Conservation (phyloP, 495 filamentous ascomycete genomes). For the Talaromyces stipitatus region DNA sequence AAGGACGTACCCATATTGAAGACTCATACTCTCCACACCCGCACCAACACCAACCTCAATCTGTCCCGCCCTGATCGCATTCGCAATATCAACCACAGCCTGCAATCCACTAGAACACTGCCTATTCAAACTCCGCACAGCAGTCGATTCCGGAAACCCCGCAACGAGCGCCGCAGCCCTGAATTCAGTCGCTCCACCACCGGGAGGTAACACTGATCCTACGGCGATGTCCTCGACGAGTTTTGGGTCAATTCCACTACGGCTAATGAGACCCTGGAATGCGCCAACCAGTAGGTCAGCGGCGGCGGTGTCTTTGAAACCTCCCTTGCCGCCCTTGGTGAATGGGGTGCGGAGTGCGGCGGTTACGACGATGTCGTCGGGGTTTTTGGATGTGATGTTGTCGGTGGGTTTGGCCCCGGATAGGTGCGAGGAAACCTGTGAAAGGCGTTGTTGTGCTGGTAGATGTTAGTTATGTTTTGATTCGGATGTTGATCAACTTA, state of each 20-base stretch:
- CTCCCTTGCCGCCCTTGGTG: constrained; percentile 86
- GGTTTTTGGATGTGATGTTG: constrained; percentile 51
- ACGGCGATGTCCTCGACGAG: constrained; percentile 90
- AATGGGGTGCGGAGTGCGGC: constrained; percentile 86
- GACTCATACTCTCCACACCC: constrained; percentile 96
- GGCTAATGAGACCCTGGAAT: constrained; percentile 70
- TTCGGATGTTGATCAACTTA: constrained; percentile 6
- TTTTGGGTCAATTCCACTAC: constrained; percentile 76
- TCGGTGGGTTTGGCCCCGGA: constrained; percentile 39
- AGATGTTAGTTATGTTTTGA: constrained; percentile 1
- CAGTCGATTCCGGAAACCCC: constrained; percentile 77
- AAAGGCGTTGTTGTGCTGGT: constrained; percentile 53
- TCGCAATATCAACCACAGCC: constrained; percentile 87
- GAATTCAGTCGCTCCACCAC: constrained; percentile 95
- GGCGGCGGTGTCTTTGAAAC: constrained; percentile 87
- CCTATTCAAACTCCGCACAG: constrained; percentile 79
- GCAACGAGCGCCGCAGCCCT: constrained; percentile 86
- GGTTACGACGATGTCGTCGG: constrained; percentile 83
- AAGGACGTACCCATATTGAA: constrained; percentile 69
- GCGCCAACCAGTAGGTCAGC: constrained; percentile 81
- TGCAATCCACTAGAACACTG: constrained; percentile 89
- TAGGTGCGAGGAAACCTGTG: constrained; percentile 57
- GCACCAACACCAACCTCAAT: constrained; percentile 93
- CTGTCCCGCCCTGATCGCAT: constrained; percentile 80
- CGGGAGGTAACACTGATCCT: constrained; percentile 83